Evolutionary conservation across 2,329 filamentous ascomycete genomes (phyloP), one percentile per base, ranked within the genome.

Genomic region (Fusarium algeriense): DNA sequence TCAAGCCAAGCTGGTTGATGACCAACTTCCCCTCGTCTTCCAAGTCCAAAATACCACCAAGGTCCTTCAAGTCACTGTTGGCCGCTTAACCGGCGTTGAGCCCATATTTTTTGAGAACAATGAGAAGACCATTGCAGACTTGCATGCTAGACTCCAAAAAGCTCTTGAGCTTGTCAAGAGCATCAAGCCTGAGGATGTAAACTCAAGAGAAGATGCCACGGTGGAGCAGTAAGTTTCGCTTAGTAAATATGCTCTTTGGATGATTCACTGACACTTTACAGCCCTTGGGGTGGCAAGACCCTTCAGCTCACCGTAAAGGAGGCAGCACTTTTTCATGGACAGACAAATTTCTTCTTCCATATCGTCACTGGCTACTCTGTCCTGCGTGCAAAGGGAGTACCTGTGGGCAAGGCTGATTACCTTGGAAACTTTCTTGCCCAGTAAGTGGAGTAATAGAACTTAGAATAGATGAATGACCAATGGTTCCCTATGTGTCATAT

Each of bases 21-120:
- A 75, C 20, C 70, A 75, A 40, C 63, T 64, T 2, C 67, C 70
- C 12, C 40, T 74, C 19, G 37, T 64, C 12, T 75, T 75, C 9
- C 72, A 75, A 35, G 65, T 75, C 17, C 73, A 74, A 8, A 73
- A 61, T 23, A 54, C 60, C 14, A 62, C 56, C 37, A 75, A 71
- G 50, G 58, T 53, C 4, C 60, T 66, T 9, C 70, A 68, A 19
- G 38, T 56, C 19, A 66, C 68, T 2, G 20, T 71, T 19, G 59
- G 70, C 9, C 60, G 68, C 3, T n/a, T 73, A 26, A 73, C 72
- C 5, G 73, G 72, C 9, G 45, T 56, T 11, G 70, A 75, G 46
- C 63, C 65, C 1, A 60, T 38, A 3, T 52, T 68, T 0, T 58
- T 64, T 2, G 67, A 72, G 23, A 49, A 66, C 7, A 57, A 68